Conservation (phyloP, 345 rosid species). For the Gossypium ekmanianum region DNA sequence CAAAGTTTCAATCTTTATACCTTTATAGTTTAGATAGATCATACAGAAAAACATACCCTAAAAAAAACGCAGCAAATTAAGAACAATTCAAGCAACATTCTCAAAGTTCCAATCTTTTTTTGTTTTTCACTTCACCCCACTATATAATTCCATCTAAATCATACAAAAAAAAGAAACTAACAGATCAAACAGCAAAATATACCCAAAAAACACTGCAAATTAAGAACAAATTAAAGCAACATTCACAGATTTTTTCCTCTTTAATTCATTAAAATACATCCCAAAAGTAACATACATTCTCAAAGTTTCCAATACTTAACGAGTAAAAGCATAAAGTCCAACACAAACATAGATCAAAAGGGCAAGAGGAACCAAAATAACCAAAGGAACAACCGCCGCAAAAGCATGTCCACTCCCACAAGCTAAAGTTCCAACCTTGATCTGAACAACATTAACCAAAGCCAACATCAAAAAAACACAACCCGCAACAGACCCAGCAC, state of each 20-base stretch:
- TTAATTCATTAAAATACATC: too few relatives aligned
- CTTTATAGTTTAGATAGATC: not conserved
- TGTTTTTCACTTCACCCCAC: not conserved
- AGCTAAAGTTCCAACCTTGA: constrained; percentile 67
- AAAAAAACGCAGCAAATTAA: not conserved
- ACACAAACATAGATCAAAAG: constrained; percentile 50
- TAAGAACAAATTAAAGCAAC: not conserved
- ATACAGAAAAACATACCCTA: not conserved
- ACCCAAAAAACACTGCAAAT: not conserved
- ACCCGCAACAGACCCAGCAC: constrained; percentile 67
- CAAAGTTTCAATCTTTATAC: not conserved
- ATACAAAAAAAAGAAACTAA: not conserved
- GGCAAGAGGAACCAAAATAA: constrained; percentile 59
- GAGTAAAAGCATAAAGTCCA: constrained; percentile 66
- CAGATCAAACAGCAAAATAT: not conserved
- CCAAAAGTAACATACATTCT: not conserved
- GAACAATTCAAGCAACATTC: not conserved
- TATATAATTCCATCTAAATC: not conserved
- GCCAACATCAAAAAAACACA: constrained; percentile 72
- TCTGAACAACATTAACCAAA: constrained; percentile 66
- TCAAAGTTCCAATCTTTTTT: not conserved
- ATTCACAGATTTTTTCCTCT: not conserved
- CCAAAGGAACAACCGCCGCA: constrained; percentile 73
- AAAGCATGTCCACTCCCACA: constrained; percentile 62
- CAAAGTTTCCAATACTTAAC: constrained; percentile 21